phyloP scores from a whole-genome alignment of 2,329 filamentous ascomycete genomes.

The Trichoderma pleuroti region DNA sequence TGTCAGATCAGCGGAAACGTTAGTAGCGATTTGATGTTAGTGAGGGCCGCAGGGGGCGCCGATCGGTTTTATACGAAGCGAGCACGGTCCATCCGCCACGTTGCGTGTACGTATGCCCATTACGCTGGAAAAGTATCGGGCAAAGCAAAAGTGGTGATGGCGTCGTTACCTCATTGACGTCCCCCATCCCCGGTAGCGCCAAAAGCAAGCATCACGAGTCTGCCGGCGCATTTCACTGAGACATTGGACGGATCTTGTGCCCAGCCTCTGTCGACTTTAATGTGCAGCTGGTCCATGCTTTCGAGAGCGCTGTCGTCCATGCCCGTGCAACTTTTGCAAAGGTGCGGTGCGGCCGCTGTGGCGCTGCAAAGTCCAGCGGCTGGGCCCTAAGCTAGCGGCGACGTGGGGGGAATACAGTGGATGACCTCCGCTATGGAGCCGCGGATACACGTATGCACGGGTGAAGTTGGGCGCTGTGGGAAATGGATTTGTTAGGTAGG shows the following conservation, averaged over 20 bases:
- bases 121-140: not conserved
- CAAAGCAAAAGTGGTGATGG: not conserved
- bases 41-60: not conserved
- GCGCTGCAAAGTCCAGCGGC: not conserved
- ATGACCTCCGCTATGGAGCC: not conserved
- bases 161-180: not conserved
- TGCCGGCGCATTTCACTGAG: not conserved
- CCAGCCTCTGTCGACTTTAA: not conserved
- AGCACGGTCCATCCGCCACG: not conserved
- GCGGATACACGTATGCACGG: not conserved
- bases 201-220: slow-evolving; percentile 6
- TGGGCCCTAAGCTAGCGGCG: not conserved
- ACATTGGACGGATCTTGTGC: not conserved
- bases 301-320: too few relatives aligned
- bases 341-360: not conserved
- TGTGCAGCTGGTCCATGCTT: not conserved
- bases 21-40: too few relatives aligned
- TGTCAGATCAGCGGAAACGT: not conserved
- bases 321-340: too few relatives aligned
- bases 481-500: too few relatives aligned
- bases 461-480: not conserved
- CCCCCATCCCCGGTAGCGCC: not conserved
- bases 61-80: slow-evolving; percentile 3
- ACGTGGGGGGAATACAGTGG: not conserved
- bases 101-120: not conserved